Evolutionary conservation across 345 rosid genomes (phyloP), one percentile per base, ranked within the genome.

Genomic region (Rhizophora mangle): DNA sequence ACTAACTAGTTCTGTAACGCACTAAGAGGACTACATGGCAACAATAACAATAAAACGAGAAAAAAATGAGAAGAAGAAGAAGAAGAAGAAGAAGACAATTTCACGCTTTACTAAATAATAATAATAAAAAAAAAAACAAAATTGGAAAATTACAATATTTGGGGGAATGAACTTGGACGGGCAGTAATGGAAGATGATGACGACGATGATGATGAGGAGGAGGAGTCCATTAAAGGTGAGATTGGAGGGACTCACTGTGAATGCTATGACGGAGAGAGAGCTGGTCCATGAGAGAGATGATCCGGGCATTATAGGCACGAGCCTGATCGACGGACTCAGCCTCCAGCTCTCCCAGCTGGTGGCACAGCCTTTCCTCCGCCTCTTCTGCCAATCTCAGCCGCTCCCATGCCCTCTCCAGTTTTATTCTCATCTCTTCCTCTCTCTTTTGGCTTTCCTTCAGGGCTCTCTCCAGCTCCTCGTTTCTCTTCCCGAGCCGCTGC

Each of bases 321-420:
- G 96, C 98, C 49, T 87, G 87, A 47, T 76, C 67, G 39, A 87
- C 80, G 29, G 93, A 85, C 80, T 93, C 98, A 0, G 96, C 97
- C 80, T 93, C 97, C 3, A 93, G 86, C 77, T 93, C 96, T 0
- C 97, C 96, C 0, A 93, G 87, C 86, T 90, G 93, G 6, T 85
- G 74, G 78, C 96, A 90, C 54, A 93, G 89, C 74, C 87, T 76
- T 81, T 90, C 96, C 84, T 90, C 98, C 0, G 83, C 98, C 30
- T 90, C 96, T 75, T 90, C 98, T 4, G 89, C 93, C 71, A 89
- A 84, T 34, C 88, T 70, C 1, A 92, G 76, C 68, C 92, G 71
- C 63, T 85, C 80, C 85, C 78, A 79, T 0, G 82, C 32, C 73
- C 65, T 80, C 57, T 67, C 67, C 26, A 91, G 82, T 85, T 89